Evolutionary conservation across 73 alveolate species (phyloP).

Genomic region (Paramecium caudatum): DNA sequence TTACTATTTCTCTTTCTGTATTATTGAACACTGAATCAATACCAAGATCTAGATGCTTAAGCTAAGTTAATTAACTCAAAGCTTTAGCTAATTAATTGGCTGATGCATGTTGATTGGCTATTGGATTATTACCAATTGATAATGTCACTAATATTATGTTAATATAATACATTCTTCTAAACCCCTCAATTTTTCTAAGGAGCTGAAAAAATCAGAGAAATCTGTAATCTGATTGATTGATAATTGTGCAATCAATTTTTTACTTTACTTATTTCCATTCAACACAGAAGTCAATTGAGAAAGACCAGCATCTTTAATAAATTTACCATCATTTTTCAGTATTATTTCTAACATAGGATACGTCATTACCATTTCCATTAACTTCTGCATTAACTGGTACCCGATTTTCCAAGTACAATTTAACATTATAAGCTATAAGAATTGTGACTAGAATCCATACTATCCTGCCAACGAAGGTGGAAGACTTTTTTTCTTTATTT

Average conservation of each 20-base stretch:
- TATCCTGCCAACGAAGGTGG: slow-evolving; percentile 5
- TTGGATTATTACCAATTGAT: slow-evolving; percentile 27
- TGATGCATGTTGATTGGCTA: neutral
- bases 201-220: neutral
- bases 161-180: neutral
- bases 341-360: neutral
- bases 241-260: slow-evolving; percentile 4
- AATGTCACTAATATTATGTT: neutral
- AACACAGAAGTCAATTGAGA: neutral
- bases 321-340: neutral
- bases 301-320: neutral
- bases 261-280: neutral
- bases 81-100: neutral
- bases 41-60: neutral
- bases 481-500: neutral
- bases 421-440: slow-evolving; percentile 1
- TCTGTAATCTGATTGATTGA: neutral
- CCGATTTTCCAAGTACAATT: too few species aligned
- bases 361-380: neutral
- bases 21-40: neutral
- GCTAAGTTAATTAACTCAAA: neutral
- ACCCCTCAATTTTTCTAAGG: neutral
- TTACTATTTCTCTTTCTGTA: neutral
- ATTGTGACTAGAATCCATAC: slow-evolving; percentile 5
- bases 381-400: too few species aligned